Evolutionary conservation across 1,139 yeast species (phyloP).

Genomic region (Nematodospora anomalae): DNA sequence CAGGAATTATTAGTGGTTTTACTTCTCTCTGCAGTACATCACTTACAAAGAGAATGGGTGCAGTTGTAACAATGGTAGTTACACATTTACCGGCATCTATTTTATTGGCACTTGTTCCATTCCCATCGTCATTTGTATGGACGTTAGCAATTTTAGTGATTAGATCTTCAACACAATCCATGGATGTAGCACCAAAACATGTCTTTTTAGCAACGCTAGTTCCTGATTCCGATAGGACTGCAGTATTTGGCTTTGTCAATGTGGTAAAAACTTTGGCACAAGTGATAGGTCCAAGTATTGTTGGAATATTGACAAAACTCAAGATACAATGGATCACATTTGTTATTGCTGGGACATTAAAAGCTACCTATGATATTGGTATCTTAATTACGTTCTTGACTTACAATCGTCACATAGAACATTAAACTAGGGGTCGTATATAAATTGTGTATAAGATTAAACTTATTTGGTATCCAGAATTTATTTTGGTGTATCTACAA

Average conservation of each 20-base stretch:
- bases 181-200: slow-evolving; percentile 49
- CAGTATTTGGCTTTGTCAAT: slow-evolving; percentile 43
- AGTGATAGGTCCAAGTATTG: slow-evolving; percentile 39
- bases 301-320: slow-evolving; percentile 33
- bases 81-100: slow-evolving; percentile 47
- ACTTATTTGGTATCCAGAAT: slow-evolving; percentile 24
- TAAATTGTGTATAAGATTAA: neutral
- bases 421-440: slow-evolving; percentile 17
- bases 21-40: slow-evolving; percentile 45
- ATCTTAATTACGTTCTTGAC: slow-evolving; percentile 34
- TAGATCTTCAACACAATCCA: slow-evolving; percentile 40
- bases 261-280: slow-evolving; percentile 43
- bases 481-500: slow-evolving; percentile 45
- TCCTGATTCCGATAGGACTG: slow-evolving; percentile 36
- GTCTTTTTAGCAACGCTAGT: slow-evolving; percentile 42
- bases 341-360: slow-evolving; percentile 38
- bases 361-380: slow-evolving; percentile 42
- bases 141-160: slow-evolving; percentile 33
- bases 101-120: slow-evolving; percentile 36
- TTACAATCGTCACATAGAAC: slow-evolving; percentile 26
- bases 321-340: slow-evolving; percentile 42
- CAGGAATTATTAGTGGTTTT: slow-evolving; percentile 40
- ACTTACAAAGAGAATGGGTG: slow-evolving; percentile 43
- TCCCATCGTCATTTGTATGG: slow-evolving; percentile 29
- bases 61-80: slow-evolving; percentile 45